phyloP scores from a whole-genome alignment of 2,329 filamentous ascomycete species.

The Lachnellula cervina region DNA sequence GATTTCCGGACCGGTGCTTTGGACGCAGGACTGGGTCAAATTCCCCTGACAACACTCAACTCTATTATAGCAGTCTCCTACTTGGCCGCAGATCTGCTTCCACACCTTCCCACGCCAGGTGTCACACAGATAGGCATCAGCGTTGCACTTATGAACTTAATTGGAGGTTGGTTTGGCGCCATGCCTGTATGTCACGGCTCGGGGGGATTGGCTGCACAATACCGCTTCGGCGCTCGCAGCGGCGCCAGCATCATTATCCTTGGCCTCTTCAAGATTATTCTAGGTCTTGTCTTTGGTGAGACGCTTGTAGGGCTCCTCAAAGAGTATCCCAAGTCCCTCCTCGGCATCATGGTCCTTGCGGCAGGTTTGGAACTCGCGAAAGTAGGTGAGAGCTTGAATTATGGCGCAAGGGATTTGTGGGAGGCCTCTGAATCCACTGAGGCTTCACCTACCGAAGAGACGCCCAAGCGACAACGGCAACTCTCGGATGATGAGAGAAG shows the following conservation, averaged over 20 bases:
- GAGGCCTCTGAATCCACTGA: conserved; percentile 42
- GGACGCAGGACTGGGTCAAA: conserved; percentile 63
- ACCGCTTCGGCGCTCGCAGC: conserved; percentile 84
- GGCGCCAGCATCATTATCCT: conserved; percentile 79
- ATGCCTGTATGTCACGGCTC: conserved; percentile 96
- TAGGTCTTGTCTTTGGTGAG: conserved; percentile 72
- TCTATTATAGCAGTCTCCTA: conserved; percentile 85
- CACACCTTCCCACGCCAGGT: conserved; percentile 60
- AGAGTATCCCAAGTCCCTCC: conserved; percentile 68
- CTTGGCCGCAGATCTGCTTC: conserved; percentile 72
- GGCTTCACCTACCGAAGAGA: conserved; percentile 20
- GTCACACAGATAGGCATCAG: conserved; percentile 77
- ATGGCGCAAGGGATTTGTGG: conserved; percentile 60
- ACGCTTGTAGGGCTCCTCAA: conserved; percentile 66
- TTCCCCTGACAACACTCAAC: conserved; percentile 88
- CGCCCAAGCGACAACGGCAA: conserved; percentile 41
- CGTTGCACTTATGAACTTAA: conserved; percentile 76
- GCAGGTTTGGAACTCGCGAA: conserved; percentile 83
- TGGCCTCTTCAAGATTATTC: conserved; percentile 66
- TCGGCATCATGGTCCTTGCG: conserved; percentile 86
- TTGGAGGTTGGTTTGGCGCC: conserved; percentile 84
- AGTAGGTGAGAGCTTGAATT: conserved; percentile 78
- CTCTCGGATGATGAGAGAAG: conserved; percentile 63
- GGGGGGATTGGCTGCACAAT: conserved; percentile 84
- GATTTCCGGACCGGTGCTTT: conserved; percentile 50